Evolutionary conservation across 768 basidiomycete genomes (phyloP).

Genomic region (Leccinum rimulosum): DNA sequence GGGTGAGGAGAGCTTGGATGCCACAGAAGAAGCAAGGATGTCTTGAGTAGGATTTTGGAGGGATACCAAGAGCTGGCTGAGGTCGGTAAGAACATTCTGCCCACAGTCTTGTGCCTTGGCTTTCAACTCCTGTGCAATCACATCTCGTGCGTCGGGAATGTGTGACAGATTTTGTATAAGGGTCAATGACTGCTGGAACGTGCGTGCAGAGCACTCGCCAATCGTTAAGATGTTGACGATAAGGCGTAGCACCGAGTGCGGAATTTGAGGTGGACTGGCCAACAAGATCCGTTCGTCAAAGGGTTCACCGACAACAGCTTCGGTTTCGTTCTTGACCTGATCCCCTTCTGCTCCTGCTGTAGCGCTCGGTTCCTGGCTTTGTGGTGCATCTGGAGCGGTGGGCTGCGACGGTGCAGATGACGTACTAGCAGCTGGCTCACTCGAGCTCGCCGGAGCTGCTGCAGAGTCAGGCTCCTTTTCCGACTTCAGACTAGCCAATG

Average conservation of each 20-base stretch:
- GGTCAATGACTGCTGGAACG: conserved; percentile 91
- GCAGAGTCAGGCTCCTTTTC: conserved; percentile 33
- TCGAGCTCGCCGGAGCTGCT: conserved; percentile 18
- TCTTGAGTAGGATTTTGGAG: conserved; percentile 57
- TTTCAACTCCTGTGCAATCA: conserved; percentile 85
- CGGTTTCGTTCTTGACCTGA: conserved; percentile 23
- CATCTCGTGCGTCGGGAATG: conserved; percentile 84
- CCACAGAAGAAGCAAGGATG: conserved; percentile 61
- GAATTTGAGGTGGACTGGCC: conserved; percentile 78
- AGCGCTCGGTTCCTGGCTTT: conserved; percentile 15
- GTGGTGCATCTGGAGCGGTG: conserved; percentile 9
- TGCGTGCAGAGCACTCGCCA: conserved; percentile 93
- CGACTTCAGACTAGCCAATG: conserved; percentile 65
- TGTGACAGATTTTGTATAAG: conserved; percentile 91
- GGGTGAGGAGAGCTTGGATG: conserved; percentile 89
- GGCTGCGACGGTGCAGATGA: conserved; percentile 6
- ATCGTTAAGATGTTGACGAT: conserved; percentile 97
- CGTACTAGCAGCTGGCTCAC: conserved; percentile 10
- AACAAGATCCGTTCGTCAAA: conserved; percentile 49
- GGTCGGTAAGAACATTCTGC: conserved; percentile 65
- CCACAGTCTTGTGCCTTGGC: conserved; percentile 87
- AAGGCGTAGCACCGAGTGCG: conserved; percentile 77
- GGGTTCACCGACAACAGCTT: conserved; percentile 18
- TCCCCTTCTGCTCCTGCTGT: conserved; percentile 16
- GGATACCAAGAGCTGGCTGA: conserved; percentile 70